phyloP scores from a whole-genome alignment of 2,329 filamentous ascomycete genomes.

The Fonsecaea multimorphosa region DNA sequence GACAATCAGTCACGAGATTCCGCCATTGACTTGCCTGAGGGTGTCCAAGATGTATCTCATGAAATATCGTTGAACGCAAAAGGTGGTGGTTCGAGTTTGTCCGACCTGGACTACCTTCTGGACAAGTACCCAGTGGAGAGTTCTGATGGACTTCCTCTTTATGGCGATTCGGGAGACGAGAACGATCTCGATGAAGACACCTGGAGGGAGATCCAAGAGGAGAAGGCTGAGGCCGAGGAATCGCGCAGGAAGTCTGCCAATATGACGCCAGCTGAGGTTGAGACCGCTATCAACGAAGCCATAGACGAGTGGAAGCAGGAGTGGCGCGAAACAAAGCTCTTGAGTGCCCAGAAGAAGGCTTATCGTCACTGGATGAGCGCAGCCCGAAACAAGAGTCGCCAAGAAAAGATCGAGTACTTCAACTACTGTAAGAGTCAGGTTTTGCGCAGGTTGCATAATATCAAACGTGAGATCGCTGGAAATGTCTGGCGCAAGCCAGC shows the following conservation, averaged over 20 bases:
- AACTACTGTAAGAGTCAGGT: constrained; percentile 52
- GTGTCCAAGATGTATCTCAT: background rate
- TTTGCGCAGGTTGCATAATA: constrained; percentile 61
- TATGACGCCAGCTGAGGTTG: constrained; percentile 52
- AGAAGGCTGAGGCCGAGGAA: constrained; percentile 58
- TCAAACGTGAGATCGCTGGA: constrained; percentile 59
- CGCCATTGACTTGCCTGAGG: background rate
- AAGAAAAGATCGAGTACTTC: constrained; percentile 54
- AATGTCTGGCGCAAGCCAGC: constrained; percentile 60
- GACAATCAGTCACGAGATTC: background rate
- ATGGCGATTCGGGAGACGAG: constrained; percentile 61
- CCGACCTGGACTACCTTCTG: constrained; percentile 47
- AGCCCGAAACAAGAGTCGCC: constrained; percentile 50
- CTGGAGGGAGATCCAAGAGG: constrained; percentile 66
- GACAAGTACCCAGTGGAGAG: constrained; percentile 51
- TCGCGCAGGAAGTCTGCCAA: constrained; percentile 40
- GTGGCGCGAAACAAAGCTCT: constrained; percentile 67
- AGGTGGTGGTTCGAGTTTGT: background rate
- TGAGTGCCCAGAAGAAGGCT: constrained; percentile 63
- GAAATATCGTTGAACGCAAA: background rate
- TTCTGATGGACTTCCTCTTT: constrained; percentile 54
- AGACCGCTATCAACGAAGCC: constrained; percentile 60
- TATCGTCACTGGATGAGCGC: constrained; percentile 67
- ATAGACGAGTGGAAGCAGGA: constrained; percentile 57
- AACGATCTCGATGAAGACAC: constrained; percentile 65